Evolutionary conservation across 176 grass and related monocot species (phyloP), one percentile per base, ranked within the genome.

Genomic region (Eleusine indica): DNA sequence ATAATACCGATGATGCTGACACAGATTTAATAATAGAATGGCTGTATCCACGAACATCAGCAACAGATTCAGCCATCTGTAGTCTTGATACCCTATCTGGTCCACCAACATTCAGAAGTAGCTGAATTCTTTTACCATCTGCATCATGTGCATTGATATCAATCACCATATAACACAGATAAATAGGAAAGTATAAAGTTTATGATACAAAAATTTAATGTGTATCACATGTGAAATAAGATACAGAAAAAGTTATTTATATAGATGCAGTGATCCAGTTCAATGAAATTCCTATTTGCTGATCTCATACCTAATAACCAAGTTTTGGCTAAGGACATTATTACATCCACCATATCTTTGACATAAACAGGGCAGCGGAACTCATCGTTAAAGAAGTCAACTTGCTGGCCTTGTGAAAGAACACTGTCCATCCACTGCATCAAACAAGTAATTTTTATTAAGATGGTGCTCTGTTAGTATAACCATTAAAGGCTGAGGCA

Each of bases 341-440:
- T 90, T 60, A 90, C 90, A 76, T 86, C 70, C 68, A 94, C 90
- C 90, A 98, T 73, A 81, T 98, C 92, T 86, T 98, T 86, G 30
- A 94, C 95, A 91, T 91, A 94, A 49, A 98, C 84, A 76, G 96
- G 93, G 68, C 96, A 98, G 10, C 91, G 80, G 56, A 88, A 90
- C 66, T 98, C 92, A 73, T 98, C 95, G 43, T 91, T 42, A 61
- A 95, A 98, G 70, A 98, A 98, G 17, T 90, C 82, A 81, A 93
- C 91, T 87, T 98, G 82, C 21, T 91, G 87, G 80, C 96, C 89
- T 86, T 87, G 80, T 76, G 87, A 91, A 85, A 98, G 96, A 70
- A 93, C 92, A 75, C 30, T 16, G 65, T 98, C 85, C 89, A 98
- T 98, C 96, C 96, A 98, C 93, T 95, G 89, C 91, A 91, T 74